Evolutionary conservation across 768 basidiomycete genomes (phyloP).

Genomic region (Tricholoma bakamatsutake): DNA sequence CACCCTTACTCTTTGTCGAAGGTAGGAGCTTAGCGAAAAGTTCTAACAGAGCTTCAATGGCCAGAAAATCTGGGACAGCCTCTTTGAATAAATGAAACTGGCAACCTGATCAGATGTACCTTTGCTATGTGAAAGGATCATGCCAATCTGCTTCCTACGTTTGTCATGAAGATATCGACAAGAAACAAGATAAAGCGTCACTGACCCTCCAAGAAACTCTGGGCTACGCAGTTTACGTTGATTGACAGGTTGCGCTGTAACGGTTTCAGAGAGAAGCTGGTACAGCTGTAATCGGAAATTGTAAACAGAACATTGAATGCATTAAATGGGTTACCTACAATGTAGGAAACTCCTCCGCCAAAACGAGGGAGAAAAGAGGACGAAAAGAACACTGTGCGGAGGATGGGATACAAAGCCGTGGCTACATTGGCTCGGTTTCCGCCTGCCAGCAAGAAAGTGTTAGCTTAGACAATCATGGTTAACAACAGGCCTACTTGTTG

Average conservation of each 20-base stretch:
- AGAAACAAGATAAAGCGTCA: neutral
- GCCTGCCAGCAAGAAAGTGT: slow-evolving; percentile 27
- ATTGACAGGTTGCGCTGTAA: slow-evolving; percentile 34
- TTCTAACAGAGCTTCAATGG: slow-evolving; percentile 50
- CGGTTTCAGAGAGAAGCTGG: slow-evolving; percentile 44
- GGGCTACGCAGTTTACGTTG: slow-evolving; percentile 39
- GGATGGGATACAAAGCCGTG: slow-evolving; percentile 16
- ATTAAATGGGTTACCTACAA: slow-evolving; percentile 11
- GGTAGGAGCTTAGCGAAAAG: slow-evolving; percentile 54
- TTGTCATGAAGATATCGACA: neutral
- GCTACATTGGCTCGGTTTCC: slow-evolving; percentile 25
- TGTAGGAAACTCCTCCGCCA: slow-evolving; percentile 18
- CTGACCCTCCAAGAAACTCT: slow-evolving; percentile 44
- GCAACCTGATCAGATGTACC: slow-evolving; percentile 25
- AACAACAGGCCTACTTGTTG: slow-evolving; percentile 18
- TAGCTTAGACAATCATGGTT: slow-evolving; percentile 13
- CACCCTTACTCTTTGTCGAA: slow-evolving; percentile 27
- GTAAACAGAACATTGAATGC: neutral
- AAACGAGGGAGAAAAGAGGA: neutral
- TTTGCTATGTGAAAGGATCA: slow-evolving; percentile 39
- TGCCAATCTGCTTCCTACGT: slow-evolving; percentile 41
- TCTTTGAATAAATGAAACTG: neutral
- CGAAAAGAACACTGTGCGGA: slow-evolving; percentile 17
- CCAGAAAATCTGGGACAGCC: slow-evolving; percentile 37
- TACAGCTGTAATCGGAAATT: slow-evolving; percentile 35